Percentiles rank a stretch among this genome's conserved stretches.
Conservation (phyloP, 2,329 filamentous ascomycete species). For the Colletotrichum lini region DNA sequence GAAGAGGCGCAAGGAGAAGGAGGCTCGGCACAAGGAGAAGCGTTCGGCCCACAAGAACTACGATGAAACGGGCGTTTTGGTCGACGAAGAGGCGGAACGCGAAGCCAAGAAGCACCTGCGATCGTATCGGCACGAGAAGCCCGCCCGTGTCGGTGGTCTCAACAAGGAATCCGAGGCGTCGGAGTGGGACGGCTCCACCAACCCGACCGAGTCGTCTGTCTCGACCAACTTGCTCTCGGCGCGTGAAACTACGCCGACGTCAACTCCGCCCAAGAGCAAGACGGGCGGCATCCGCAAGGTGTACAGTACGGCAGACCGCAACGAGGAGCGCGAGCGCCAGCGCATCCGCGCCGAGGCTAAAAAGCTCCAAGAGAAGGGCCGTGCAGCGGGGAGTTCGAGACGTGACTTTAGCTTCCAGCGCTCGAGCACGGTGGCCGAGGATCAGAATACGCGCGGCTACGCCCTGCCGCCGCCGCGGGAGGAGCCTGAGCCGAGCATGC, state of each 20-base stretch:
- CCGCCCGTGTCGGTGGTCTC: slow-evolving; percentile 89
- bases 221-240: slow-evolving; percentile 73
- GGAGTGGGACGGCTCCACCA: slow-evolving; percentile 81
- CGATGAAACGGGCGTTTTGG: slow-evolving; percentile 65
- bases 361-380: slow-evolving; percentile 68
- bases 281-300: slow-evolving; percentile 72
- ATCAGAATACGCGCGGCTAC: slow-evolving; percentile 45
- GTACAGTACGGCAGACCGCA: slow-evolving; percentile 72
- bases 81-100: slow-evolving; percentile 75
- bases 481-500: slow-evolving; percentile 47
- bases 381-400: slow-evolving; percentile 52
- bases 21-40: slow-evolving; percentile 52
- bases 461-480: slow-evolving; percentile 42
- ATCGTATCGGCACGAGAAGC: slow-evolving; percentile 87
- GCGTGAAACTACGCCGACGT: slow-evolving; percentile 70
- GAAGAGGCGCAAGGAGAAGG: slow-evolving; percentile 58
- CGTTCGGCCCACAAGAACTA: slow-evolving; percentile 47
- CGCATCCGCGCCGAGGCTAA: slow-evolving; percentile 70
- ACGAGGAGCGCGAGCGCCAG: slow-evolving; percentile 65
- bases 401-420: slow-evolving; percentile 70
- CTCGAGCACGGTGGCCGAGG: slow-evolving; percentile 52
- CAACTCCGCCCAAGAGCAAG: slow-evolving; percentile 63
- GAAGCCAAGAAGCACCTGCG: slow-evolving; percentile 79
- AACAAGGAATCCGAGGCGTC: slow-evolving; percentile 87
- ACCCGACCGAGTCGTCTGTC: slow-evolving; percentile 77